A percentile compares a stretch with the other conserved stretches of the same genome.
phyloP scores from a whole-genome alignment of 2,329 filamentous ascomycete species.

The Zymoseptoria crescenta region DNA sequence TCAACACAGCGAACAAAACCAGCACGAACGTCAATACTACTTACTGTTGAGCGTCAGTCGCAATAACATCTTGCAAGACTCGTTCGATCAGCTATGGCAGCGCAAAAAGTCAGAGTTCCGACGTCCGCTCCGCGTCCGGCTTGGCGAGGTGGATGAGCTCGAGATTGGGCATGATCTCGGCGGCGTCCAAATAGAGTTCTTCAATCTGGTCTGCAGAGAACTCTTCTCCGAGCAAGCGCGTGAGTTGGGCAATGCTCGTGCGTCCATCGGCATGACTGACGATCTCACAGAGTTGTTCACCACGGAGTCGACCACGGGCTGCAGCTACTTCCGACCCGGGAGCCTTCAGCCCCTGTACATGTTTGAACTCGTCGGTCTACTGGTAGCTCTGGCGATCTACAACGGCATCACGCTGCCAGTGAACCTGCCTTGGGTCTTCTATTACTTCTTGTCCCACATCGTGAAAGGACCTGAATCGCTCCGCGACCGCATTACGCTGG shows the following conservation, averaged over 20 bases:
- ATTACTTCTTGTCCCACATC: conserved; percentile 54
- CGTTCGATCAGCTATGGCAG: conserved; percentile 81
- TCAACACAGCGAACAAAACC: conserved; percentile 23
- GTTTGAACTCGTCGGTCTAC: conserved; percentile 77
- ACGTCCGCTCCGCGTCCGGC: conserved; percentile 77
- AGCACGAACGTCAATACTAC: conserved; percentile 32
- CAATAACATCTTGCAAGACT: conserved; percentile 34
- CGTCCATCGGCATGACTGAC: background rate
- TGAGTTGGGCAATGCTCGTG: conserved; percentile 26
- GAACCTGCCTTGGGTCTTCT: conserved; percentile 78
- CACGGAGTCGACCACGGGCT: conserved; percentile 64
- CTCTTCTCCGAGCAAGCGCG: conserved; percentile 70
- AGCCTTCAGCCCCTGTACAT: conserved; percentile 80
- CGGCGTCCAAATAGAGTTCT: conserved; percentile 94
- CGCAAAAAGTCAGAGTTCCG: conserved; percentile 73
- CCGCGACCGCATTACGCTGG: conserved; percentile 38
- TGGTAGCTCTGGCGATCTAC: conserved; percentile 85
- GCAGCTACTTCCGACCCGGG: conserved; percentile 82
- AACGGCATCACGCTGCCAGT: conserved; percentile 88
- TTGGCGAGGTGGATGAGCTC: conserved; percentile 65
- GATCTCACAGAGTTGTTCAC: conserved; percentile 58
- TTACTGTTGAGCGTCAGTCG: conserved; percentile 40
- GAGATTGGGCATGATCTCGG: conserved; percentile 91
- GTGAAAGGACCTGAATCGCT: background rate
- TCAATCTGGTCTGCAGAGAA: conserved; percentile 72